Conservation (phyloP, 192 early-diverging fungal genomes). For the Backusella sp. region DNA sequence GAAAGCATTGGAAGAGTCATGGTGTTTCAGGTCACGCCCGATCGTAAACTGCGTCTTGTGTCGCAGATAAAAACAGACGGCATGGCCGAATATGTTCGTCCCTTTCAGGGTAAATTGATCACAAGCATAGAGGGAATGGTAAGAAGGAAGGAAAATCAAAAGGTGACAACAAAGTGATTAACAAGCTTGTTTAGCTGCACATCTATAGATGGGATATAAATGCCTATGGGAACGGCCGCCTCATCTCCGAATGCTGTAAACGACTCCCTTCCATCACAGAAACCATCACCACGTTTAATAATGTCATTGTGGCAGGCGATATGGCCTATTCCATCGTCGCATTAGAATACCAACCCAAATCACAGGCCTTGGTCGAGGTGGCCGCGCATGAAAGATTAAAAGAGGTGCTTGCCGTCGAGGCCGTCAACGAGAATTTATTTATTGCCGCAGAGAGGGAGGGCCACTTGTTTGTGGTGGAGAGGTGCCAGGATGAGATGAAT, state of each 20-base stretch:
- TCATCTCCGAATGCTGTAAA: conserved; percentile 20
- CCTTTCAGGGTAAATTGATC: conserved; percentile 67
- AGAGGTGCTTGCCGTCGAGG: conserved; percentile 62
- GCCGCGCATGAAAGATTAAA: conserved; percentile 58
- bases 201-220: conserved; percentile 23
- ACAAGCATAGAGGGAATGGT: conserved; percentile 65
- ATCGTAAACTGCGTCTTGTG: conserved; percentile 51
- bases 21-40: conserved; percentile 51
- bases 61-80: conserved; percentile 53
- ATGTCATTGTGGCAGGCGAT: conserved; percentile 81
- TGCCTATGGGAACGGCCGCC: background rate
- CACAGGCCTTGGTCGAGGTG: conserved; percentile 52
- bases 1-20: conserved; percentile 74
- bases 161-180: background rate
- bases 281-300: conserved; percentile 56
- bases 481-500: conserved; percentile 50
- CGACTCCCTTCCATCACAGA: conserved; percentile 62
- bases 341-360: conserved; percentile 48
- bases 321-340: conserved; percentile 74
- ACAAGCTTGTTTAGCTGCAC: conserved; percentile 4
- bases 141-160: background rate
- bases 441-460: conserved; percentile 59
- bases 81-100: conserved; percentile 58
- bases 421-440: conserved; percentile 54
- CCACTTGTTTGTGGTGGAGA: conserved; percentile 62